Base-by-base conservation (phyloP, 1,139 yeast species). In the Scheffersomyces segobiensis region DNA sequence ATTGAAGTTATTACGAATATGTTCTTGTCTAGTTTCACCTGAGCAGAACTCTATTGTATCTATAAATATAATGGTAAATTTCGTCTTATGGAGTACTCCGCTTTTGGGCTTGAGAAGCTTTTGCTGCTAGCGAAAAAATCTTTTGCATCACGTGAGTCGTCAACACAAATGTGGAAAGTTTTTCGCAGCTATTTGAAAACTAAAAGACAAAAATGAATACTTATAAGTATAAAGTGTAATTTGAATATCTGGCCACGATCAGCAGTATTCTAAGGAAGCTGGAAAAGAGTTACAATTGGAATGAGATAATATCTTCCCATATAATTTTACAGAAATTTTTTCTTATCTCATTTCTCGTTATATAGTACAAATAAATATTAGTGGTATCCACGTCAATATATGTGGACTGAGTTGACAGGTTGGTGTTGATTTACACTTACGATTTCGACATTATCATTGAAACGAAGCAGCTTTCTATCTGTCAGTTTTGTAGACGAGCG, bases 391-490 rank as follows among this genome's bases (percentile, higher is more conserved):
- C 26, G 14, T 20, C 19, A 21, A 48, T 48, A 20, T 12, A 26
- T 20, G 24, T 60, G 55, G 24, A 59, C 61, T 39, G 54, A 60
- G 52, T 54, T 57, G 19, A 58, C 63, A 10, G 62, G 63, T 22
- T 60, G 61, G 6, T 55, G 56, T 18, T 55, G 55, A 48, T 59
- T 52, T 20, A 60, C 59, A 12, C 58, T 60, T 18, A 60, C 56
- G 24, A 56, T 53, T 14, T 58, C 58, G 19, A 60, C 58, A 17
- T 53, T 54, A 8, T 59, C 63, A 46, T 56, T 56, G 24, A 60
- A 60, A 7, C 63, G 54, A 20, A 60, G 53, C 22, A 52, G 50
- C 46, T 55, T 57, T 21, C 6, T 20, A 14, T 48, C 50, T 12
- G 50, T 19, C 50, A 48, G 50, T 48, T 19, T 48, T 48, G 50